Base-by-base conservation (phyloP, 306 rosid species). In the Lablab purpureus region DNA sequence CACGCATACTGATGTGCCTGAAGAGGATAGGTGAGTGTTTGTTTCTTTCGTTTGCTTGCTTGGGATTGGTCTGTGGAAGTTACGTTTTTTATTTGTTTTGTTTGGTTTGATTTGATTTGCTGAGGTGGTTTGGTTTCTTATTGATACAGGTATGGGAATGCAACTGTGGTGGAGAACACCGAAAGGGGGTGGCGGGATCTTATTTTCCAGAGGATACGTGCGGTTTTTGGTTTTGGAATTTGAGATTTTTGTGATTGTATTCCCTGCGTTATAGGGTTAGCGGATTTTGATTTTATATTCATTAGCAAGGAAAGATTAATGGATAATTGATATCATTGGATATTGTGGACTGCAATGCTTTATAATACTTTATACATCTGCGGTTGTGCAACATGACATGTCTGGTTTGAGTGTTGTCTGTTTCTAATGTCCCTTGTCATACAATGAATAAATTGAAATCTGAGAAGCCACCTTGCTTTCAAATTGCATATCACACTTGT, bases 131-230 rank as follows among this genome's bases (percentile, higher is more conserved):
- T 40, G 75, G n/a, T 62, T 62, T 62, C 5, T 23, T 73, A 1
- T 7, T 32, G 47, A 58, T 58, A 82, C 89, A 95, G 99, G 81
- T 95, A 93, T 77, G 99, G 99, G 50, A 95, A 95, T 79, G 88
- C 97, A 5, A 95, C 98, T 36, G 99, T 95, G 83, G 96, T 87
- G 84, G 99, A 95, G 94, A 95, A 95, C 80, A 95, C 99, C 0
- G 99, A 95, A 79, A 90, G 97, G 74, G 99, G 99, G 51, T 95
- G 99, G 99, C 85, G 98, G 87, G 99, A 95, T 81, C 98, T 87
- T 25, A 93, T 95, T 8, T 95, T 95, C 89, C 95, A 93, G 74
- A 93, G 91, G 94, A 92, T 95, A 55, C 87, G 98, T 47, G 99
- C 98, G 2, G 99, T 90, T 52, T 95, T 95, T 82, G 94, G 99